Evolutionary conservation across 108 stramenopile species (phyloP).

Genomic region (Cylindrotheca fusiformis): DNA sequence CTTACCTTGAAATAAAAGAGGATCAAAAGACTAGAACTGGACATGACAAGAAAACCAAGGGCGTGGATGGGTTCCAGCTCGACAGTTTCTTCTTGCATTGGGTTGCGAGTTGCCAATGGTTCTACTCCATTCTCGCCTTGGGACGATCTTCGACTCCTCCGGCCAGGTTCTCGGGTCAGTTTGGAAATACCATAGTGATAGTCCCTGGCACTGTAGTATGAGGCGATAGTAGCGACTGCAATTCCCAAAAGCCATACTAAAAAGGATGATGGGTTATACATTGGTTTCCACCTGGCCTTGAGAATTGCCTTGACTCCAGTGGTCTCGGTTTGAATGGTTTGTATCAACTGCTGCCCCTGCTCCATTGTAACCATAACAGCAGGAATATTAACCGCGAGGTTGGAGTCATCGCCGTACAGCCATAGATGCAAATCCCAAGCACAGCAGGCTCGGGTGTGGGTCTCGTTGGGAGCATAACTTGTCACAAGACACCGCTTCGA

Average conservation of each 20-base stretch:
- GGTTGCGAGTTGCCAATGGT: conserved; percentile 12
- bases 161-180: conserved; percentile 4
- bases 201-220: conserved; percentile 52
- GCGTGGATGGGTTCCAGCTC: conserved; percentile 82
- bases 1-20: conserved; percentile 84
- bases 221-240: conserved; percentile 54
- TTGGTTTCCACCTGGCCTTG: conserved; percentile 39
- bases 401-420: conserved; percentile 52
- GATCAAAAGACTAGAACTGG: conserved; percentile 71
- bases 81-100: conserved; percentile 49
- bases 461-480: conserved; percentile 3
- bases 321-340: background rate
- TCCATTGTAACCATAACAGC: conserved; percentile 72
- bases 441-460: conserved; percentile 59
- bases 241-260: conserved; percentile 77
- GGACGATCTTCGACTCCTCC: background rate
- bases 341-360: conserved; percentile 44
- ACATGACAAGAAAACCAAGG: conserved; percentile 73
- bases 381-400: conserved; percentile 39
- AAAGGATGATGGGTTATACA: conserved; percentile 50
- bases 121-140: background rate
- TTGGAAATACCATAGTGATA: conserved; percentile 35
- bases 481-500: conserved; percentile 77
- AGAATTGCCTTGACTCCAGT: background rate
- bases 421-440: conserved; percentile 80